A percentile compares a stretch with the other conserved stretches of the same genome.
These are phyloP conservation scores for Nannochloropsis salina DNA, from an alignment of 108 stramenopile species.

Conservation along the genomic window DNA sequence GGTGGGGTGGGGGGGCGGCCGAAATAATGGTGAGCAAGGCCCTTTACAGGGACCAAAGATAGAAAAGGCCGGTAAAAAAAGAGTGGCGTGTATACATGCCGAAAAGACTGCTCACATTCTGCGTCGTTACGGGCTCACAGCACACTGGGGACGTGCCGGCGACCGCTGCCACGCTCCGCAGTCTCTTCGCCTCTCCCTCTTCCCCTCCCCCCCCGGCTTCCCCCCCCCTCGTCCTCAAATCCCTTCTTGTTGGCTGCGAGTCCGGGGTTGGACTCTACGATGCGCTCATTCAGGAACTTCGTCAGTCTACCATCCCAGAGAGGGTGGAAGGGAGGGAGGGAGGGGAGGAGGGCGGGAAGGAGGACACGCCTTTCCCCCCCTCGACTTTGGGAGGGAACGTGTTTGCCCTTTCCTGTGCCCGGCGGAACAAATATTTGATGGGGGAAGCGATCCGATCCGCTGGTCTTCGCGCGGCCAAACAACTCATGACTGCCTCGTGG, in stretches of 20 bases:
- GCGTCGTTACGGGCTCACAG: too few species aligned
- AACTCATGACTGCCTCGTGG: not conserved
- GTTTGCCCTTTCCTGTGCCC: constrained; percentile 63
- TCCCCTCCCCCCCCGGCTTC: not conserved
- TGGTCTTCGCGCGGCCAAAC: constrained; percentile 34
- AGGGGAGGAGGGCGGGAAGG: not conserved
- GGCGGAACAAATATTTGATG: constrained; percentile 83
- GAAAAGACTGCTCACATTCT: too few species aligned
- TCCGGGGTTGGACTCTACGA: constrained; percentile 44
- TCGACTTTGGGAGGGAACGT: constrained; percentile 61
- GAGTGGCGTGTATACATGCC: too few species aligned
- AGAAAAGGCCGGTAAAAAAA: too few species aligned
- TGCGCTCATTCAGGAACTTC: constrained; percentile 44
- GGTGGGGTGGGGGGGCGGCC: too few species aligned
- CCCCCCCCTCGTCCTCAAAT: constrained; percentile 17
- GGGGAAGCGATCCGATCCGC: constrained; percentile 69
- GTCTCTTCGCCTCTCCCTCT: not conserved
- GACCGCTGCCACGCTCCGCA: not conserved
- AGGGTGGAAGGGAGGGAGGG: too few species aligned
- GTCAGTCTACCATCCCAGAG: constrained; percentile 56
- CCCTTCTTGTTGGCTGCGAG: constrained; percentile 44
- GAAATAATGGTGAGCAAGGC: too few species aligned
- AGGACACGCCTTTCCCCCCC: not conserved
- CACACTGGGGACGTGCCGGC: not conserved
- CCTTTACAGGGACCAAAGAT: too few species aligned